Conservation (phyloP, 768 basidiomycete species). For the Termitomyces sp. region DNA sequence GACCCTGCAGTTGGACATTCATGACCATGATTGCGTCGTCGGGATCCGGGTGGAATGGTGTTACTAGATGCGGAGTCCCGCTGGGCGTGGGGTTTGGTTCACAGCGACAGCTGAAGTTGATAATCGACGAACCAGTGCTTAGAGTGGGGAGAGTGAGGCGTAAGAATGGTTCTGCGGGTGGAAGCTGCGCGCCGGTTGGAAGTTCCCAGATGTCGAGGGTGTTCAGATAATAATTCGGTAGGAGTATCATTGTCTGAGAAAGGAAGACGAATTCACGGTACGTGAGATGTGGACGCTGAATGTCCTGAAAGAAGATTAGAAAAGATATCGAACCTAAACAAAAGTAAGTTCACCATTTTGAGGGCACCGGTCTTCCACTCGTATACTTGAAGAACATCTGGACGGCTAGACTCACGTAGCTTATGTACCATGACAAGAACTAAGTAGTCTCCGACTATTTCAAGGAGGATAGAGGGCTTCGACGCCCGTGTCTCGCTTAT, state of each 20-base stretch:
- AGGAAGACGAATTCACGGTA: slow-evolving; percentile 22
- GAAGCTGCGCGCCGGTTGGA: background rate
- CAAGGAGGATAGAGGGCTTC: slow-evolving; percentile 11
- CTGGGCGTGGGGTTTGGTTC: slow-evolving; percentile 11
- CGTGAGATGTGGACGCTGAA: slow-evolving; percentile 1
- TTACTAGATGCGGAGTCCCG: background rate
- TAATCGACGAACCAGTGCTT: background rate
- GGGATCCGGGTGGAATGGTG: slow-evolving; percentile 5
- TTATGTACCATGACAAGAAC: slow-evolving; percentile 9
- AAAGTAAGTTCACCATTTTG: slow-evolving; percentile 7
- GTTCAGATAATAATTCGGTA: slow-evolving; percentile 17
- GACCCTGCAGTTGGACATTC: background rate
- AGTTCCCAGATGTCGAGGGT: slow-evolving; percentile 22
- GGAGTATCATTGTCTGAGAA: slow-evolving; percentile 18
- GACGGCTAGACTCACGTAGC: background rate
- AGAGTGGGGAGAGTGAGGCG: slow-evolving; percentile 3
- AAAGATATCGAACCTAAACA: background rate
- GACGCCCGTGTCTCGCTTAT: slow-evolving; percentile 17
- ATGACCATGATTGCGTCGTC: slow-evolving; percentile 10
- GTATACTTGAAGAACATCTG: slow-evolving; percentile 12
- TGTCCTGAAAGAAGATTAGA: background rate
- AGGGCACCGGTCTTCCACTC: slow-evolving; percentile 15
- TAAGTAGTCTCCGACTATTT: slow-evolving; percentile 16
- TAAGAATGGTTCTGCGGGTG: background rate
- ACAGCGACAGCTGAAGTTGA: slow-evolving; percentile 8